These are phyloP conservation scores for Penicillium alfredii DNA, from an alignment of 495 filamentous ascomycete species.

Conservation along the genomic window DNA sequence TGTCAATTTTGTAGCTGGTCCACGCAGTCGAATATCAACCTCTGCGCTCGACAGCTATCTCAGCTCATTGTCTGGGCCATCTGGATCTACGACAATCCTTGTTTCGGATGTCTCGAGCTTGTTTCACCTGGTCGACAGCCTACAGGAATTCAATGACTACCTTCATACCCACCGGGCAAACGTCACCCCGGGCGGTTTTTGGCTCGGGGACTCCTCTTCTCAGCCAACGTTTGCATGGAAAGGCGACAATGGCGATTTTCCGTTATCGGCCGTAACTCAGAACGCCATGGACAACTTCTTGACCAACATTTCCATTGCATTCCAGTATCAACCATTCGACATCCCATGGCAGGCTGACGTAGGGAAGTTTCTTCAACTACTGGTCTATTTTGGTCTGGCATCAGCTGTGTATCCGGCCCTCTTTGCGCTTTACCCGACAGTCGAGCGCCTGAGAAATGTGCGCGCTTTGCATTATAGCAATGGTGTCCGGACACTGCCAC, in stretches of 20 bases:
- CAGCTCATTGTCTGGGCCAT: conserved; percentile 24
- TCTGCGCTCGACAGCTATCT: conserved; percentile 35
- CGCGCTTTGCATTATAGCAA: conserved; percentile 83
- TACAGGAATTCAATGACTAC: conserved; percentile 61
- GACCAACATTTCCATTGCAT: conserved; percentile 59
- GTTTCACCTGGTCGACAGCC: conserved; percentile 55
- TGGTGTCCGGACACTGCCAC: conserved; percentile 61
- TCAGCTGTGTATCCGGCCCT: conserved; percentile 74
- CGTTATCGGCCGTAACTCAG: conserved; percentile 58
- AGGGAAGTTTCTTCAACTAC: conserved; percentile 69
- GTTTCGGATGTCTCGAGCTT: conserved; percentile 8
- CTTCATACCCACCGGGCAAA: conserved; percentile 55
- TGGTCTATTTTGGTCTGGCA: conserved; percentile 72
- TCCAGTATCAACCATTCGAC: conserved; percentile 64
- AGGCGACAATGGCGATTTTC: conserved; percentile 41
- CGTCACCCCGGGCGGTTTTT: conserved; percentile 71
- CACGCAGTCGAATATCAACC: conserved; percentile 45
- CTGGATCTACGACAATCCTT: conserved; percentile 9
- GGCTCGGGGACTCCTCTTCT: conserved; percentile 50
- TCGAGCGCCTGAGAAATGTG: conserved; percentile 70
- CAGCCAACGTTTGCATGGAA: conserved; percentile 57
- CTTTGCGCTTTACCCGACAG: conserved; percentile 78
- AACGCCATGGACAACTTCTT: conserved; percentile 64
- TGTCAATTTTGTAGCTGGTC: conserved; percentile 57
- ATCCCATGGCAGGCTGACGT: conserved; percentile 55